Evolutionary conservation across 2,329 filamentous ascomycete genomes (phyloP), one percentile per base, ranked within the genome.

Genomic region (Penicillium sp.): DNA sequence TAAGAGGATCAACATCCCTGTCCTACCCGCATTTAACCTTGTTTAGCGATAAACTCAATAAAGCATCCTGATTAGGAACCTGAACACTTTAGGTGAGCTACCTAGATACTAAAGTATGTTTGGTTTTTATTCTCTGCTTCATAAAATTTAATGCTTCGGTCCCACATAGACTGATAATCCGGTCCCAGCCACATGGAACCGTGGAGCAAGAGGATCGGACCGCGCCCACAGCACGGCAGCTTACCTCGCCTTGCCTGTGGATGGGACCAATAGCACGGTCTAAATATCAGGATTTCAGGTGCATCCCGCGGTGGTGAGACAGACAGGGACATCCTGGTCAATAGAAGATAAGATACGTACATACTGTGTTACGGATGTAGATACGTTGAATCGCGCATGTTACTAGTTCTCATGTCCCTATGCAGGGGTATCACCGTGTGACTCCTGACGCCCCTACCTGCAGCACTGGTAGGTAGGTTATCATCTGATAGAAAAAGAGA

Each of bases 161-260:
- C 20, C n/a, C 32, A 54, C 52, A 43, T 39, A 20, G 34, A 45
- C 39, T 20, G 16, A 22, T 24, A 8, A 55, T 45, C n/a, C 8
- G 22, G 47, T 45, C 39, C 40, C 40, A 38, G 46, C 26, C 16
- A 46, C 13, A 52, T 40, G 53, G 53, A 20, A 46, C 26, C 47
- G 48, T 35, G 47, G 39, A 54, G 20, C 16, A 38, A 50, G 47
- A 32, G 47, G 40, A 46, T 46, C 53, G 47, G 53, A 51, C 40
- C 48, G 47, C 20, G 7, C 32, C 34, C 22, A 38, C 32, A 29
- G 34, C 40, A 40, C 18, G 8, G 40, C 40, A 39, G 14, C 20
- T 42, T 34, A 35, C n/a, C 24, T 32, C 32, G 34, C 3, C 24
- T 20, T 29, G 37, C 4, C 29, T 18, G 1, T 8, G 4, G 10